phyloP scores from a whole-genome alignment of 148 eudicot species.

The Arctostaphylos glauca region DNA sequence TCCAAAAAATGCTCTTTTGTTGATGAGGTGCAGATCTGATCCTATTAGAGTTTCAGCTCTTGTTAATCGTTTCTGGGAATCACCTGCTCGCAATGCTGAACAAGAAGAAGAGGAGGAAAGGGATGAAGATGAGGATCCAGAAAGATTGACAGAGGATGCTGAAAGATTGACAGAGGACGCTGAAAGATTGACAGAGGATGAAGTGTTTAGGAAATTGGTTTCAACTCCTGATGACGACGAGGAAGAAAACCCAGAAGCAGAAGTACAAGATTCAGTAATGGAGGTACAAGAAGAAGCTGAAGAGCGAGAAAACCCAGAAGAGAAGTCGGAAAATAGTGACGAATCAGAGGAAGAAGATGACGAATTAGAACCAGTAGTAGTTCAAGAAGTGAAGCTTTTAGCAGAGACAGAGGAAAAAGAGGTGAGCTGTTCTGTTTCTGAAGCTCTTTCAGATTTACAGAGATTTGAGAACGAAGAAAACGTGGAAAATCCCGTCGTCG shows the following conservation, averaged over 20 bases:
- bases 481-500: not conserved
- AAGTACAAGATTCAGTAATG: not conserved
- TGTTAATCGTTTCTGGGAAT: conserved; percentile 52
- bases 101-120: conserved; percentile 14
- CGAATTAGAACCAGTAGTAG: conserved; percentile 4
- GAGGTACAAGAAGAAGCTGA: conserved; percentile 21
- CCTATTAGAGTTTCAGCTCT: conserved; percentile 73
- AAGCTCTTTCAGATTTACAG: conserved; percentile 27
- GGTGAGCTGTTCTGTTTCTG: conserved; percentile 11
- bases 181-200: conserved; percentile 26
- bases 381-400: not conserved
- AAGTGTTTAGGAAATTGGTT: conserved; percentile 11
- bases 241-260: conserved; percentile 22
- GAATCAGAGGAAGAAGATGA: conserved; percentile 21
- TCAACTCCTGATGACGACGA: conserved; percentile 13
- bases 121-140: conserved; percentile 12
- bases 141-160: not conserved
- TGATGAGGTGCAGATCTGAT: conserved; percentile 97
- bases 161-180: conserved; percentile 9
- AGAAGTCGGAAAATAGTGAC: not conserved
- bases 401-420: conserved; percentile 15
- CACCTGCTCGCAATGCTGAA: conserved; percentile 18
- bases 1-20: conserved; percentile 79
- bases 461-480: conserved; percentile 14
- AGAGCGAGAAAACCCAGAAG: conserved; percentile 20